Base-by-base conservation (phyloP, 768 basidiomycete species). In the Termitomyces sp. region DNA sequence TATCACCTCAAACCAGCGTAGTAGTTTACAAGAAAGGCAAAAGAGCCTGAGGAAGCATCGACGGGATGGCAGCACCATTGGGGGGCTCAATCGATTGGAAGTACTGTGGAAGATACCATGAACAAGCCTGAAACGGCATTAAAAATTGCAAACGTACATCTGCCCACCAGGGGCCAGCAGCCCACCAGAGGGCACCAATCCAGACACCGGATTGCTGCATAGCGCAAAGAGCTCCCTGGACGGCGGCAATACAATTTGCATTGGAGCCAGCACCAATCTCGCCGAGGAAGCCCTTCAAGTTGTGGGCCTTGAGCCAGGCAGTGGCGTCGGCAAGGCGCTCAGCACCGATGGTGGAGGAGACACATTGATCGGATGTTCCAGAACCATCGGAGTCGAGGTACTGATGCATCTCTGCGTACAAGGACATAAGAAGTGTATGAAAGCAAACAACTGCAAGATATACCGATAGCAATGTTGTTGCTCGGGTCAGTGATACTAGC, bases 361-460 rank as follows among this genome's bases (percentile, higher is more conserved):
- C 84, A 65, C 85, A 87, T 26, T 70, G 76, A 1, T 65, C 65
- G 48, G 68, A 75, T 8, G 84, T 85, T 52, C 82, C 83, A 20
- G 82, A 84, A 61, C 81, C 78, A 64, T 87, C 84, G 36, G 77
- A 79, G 68, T 86, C 84, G 62, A 87, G 83, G 73, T 87, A 87
- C 67, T 86, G 83, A 68, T 87, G 84, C 82, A 86, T 85, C 66
- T 87, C 82, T 80, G 64, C n/a, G 54, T 49, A 28, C 1, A 14
- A 16, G 50, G 10, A 47, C 26, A 22, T 49, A 13, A 14, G 20
- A 5, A 28, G 20, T 45, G 20, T 13, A 57, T 16, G 36, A 5
- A 44, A 52, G 52, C 35, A 36, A 43, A 26, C 49, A 20, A 47
- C 24, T 32, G 22, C n/a, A 33, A 33, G 52, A 63, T 74, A 53